phyloP scores from a whole-genome alignment of 2,329 filamentous ascomycete genomes.

The Fonsecaea erecta region DNA sequence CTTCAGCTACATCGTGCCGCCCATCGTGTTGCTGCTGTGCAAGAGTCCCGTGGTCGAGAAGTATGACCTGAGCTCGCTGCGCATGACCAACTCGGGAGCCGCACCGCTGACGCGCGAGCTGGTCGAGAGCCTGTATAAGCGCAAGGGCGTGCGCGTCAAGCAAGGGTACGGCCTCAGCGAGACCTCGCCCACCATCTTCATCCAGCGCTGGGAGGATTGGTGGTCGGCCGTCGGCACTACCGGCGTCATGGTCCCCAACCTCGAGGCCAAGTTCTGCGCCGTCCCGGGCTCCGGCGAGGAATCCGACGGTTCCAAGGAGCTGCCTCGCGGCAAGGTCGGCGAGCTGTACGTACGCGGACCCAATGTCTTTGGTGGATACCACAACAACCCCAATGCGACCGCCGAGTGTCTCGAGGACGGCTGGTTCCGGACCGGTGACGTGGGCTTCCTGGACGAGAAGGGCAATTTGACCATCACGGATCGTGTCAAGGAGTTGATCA shows the following conservation, averaged over 20 bases:
- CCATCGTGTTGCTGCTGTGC: conserved; percentile 77
- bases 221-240: conserved; percentile 75
- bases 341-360: conserved; percentile 70
- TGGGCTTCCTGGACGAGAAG: conserved; percentile 71
- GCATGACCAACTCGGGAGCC: conserved; percentile 85
- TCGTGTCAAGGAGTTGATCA: conserved; percentile 67
- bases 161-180: conserved; percentile 92
- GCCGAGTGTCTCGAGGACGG: conserved; percentile 70
- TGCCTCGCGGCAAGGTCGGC: conserved; percentile 67
- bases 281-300: conserved; percentile 53
- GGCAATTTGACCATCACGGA: conserved; percentile 94
- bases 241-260: conserved; percentile 76
- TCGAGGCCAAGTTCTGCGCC: conserved; percentile 78
- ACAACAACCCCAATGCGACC: conserved; percentile 64
- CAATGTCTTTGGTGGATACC: conserved; percentile 67
- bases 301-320: conserved; percentile 55
- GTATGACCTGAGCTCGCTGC: conserved; percentile 75
- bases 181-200: conserved; percentile 78
- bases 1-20: conserved; percentile 81
- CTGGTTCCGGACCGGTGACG: conserved; percentile 89
- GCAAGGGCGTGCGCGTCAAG: conserved; percentile 80
- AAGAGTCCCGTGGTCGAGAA: conserved; percentile 79
- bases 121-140: conserved; percentile 73
- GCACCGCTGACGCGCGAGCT: conserved; percentile 83
- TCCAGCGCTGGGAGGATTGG: conserved; percentile 77